Conservation (phyloP, 208 protist species). For the Naegleria fowleri region DNA sequence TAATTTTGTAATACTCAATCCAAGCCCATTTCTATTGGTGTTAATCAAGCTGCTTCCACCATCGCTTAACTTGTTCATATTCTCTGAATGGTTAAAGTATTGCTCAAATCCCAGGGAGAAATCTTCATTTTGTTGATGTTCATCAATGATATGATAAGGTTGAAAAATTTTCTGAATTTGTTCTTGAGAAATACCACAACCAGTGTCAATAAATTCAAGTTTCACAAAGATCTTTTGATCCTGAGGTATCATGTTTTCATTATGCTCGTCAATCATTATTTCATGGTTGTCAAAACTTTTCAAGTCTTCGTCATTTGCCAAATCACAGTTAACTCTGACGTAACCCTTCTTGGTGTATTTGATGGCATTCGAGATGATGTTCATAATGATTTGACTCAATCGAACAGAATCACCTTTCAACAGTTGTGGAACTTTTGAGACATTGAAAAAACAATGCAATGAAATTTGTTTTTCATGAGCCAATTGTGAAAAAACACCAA, state of each 20-base stretch:
- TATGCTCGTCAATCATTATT: not conserved
- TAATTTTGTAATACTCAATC: not conserved
- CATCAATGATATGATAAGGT: not conserved
- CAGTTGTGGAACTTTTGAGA: not conserved
- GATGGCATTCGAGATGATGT: not conserved
- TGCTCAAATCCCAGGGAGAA: not conserved
- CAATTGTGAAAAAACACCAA: not conserved
- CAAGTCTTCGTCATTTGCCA: not conserved
- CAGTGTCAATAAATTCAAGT: not conserved
- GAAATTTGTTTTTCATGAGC: not conserved
- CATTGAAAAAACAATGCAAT: not conserved
- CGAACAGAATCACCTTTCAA: not conserved
- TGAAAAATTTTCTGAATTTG: not conserved
- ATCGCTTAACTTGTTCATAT: not conserved
- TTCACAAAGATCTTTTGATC: not conserved
- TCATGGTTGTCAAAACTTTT: not conserved
- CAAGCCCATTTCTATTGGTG: not conserved
- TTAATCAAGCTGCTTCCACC: not conserved
- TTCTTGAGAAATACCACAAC: not conserved
- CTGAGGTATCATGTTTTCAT: no score
- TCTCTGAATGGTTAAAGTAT: not conserved
- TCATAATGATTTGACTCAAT: not conserved
- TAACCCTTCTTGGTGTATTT: not conserved
- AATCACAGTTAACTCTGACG: not conserved
- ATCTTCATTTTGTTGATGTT: not conserved